Evolutionary conservation across 1,284 basidiomycete genomes (phyloP).

Genomic region (Ceratobasidium papillatum): DNA sequence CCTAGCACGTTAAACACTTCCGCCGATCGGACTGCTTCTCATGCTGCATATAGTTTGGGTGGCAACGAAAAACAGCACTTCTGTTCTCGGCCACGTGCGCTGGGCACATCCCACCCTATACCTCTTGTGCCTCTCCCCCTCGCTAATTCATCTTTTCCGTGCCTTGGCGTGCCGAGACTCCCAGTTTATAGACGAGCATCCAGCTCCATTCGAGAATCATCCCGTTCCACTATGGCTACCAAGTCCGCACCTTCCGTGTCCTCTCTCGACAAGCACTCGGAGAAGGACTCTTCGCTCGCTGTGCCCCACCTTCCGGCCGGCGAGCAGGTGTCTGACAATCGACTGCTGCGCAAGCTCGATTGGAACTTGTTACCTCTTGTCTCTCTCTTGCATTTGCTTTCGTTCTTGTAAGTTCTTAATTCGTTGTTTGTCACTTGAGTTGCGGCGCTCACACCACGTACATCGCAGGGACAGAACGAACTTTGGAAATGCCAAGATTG

Average conservation of each 20-base stretch:
- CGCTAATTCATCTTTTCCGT: neutral
- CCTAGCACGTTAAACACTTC: neutral
- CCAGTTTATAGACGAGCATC: neutral
- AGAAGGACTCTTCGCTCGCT: conserved; percentile 14
- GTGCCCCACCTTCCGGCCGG: conserved; percentile 7
- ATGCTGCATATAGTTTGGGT: conserved; percentile 17
- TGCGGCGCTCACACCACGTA: neutral
- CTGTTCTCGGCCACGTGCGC: neutral
- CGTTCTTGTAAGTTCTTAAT: conserved; percentile 40
- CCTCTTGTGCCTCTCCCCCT: neutral
- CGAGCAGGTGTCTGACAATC: conserved; percentile 13
- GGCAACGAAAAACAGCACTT: neutral
- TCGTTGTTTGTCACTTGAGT: neutral
- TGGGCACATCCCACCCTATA: neutral
- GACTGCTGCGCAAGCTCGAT: conserved; percentile 43
- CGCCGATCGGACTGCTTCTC: neutral
- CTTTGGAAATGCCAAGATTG: conserved; percentile 38
- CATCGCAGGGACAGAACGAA: conserved; percentile 29
- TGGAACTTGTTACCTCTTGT: conserved; percentile 44
- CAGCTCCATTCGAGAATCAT: neutral
- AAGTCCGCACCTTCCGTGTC: neutral
- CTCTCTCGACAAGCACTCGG: conserved; percentile 23
- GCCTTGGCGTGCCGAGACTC: conserved; percentile 20
- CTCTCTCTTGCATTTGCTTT: conserved; percentile 41
- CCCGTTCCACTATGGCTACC: neutral